Base-by-base conservation (phyloP, 768 basidiomycete species). In the Ramaria sp. region DNA sequence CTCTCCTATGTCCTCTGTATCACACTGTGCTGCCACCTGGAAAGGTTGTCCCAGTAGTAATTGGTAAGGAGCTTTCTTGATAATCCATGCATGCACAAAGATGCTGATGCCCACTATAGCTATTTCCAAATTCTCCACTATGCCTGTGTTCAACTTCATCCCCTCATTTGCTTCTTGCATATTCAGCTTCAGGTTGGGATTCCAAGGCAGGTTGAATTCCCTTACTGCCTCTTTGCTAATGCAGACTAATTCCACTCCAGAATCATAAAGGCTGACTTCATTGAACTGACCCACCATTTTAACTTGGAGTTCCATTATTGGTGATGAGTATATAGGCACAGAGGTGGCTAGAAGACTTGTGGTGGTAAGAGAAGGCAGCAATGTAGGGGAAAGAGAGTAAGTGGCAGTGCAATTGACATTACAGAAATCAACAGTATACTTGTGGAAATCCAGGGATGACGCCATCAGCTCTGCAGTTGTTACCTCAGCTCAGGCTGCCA, bases 11-110 rank as follows among this genome's bases (percentile, higher is more conserved):
- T 59, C 49, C n/a, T 41, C 38, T 13, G 27, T 47, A 15, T 57
- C 41, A n/a, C 22, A 24, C n/a, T 31, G 27, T 20, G 13, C 41
- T 3, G 48, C 31, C 6, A 58, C 3, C 4, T 57, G 27, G 57
- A 62, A 60, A 0, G 61, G 61, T 12, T 50, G 51, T 0, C 61
- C 60, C 11, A 62, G 33, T 1, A 62, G 24, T 4, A 62, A 39
- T 1, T 30, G 24, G 20, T 58, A 60, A 13, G 61, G 61, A 0
- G 60, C 54, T 4, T 58, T 43, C n/a, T 62, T n/a, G 37, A 62
- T 52, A 1, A 62, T 57, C n/a, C 57, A 60, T 0, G 49, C 48
- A 22, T 62, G 61, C 1, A 60, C 20, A 3, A 30, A 38, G 15
- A 62, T 17, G 0, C 24, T 20, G 2, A 60, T 46, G 1, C 33